These are phyloP conservation scores for Thielaviopsis populi DNA, from an alignment of 2,329 filamentous ascomycete species.

Conservation along the genomic window DNA sequence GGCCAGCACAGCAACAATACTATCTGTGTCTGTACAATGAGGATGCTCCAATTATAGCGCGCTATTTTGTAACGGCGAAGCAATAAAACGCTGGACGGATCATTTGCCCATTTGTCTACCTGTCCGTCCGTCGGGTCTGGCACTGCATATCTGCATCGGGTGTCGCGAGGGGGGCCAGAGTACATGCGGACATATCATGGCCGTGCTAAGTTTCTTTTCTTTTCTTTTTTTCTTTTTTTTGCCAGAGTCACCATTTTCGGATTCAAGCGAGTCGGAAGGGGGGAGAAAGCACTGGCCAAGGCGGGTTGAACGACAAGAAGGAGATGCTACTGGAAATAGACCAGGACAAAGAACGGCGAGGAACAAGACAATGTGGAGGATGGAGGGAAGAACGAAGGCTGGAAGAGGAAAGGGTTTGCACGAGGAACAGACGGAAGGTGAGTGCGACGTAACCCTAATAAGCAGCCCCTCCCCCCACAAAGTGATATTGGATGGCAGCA, in stretches of 20 bases:
- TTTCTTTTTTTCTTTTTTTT: too few relatives aligned
- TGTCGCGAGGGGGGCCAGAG: too few relatives aligned
- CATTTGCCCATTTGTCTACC: background rate
- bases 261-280: background rate
- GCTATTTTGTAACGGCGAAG: background rate
- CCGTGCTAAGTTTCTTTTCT: background rate
- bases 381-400: background rate
- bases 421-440: too few relatives aligned
- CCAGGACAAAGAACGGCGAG: background rate
- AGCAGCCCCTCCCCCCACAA: too few relatives aligned
- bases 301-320: background rate
- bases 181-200: background rate
- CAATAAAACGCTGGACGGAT: background rate
- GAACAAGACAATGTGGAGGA: background rate
- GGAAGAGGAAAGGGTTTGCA: background rate
- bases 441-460: too few relatives aligned
- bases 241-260: background rate
- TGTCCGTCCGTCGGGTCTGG: background rate
- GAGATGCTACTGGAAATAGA: background rate
- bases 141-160: background rate
- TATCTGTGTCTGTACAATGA: background rate
- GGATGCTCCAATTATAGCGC: background rate
- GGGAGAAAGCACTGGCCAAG: background rate
- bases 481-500: background rate
- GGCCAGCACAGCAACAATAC: background rate